Base-by-base conservation (phyloP, 345 rosid species). In the Rhodamnia argentea region DNA sequence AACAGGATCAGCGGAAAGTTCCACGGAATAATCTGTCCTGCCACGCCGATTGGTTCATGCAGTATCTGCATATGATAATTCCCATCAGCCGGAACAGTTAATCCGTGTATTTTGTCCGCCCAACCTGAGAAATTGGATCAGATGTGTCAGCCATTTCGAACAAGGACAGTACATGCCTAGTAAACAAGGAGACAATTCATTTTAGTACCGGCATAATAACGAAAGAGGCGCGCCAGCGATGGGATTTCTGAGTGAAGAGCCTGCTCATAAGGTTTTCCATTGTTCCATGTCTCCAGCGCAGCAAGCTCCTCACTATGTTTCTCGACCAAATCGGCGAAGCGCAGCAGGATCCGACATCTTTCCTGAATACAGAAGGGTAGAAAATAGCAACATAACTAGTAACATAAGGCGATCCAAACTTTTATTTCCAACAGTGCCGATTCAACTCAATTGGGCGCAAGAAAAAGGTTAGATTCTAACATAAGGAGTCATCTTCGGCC, bases 251-350 rank as follows among this genome's bases (percentile, higher is more conserved):
- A 83, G 10, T 42, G 87, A 89, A 50, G 85, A 82, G 99, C 76
- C 85, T 96, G 99, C 87, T 92, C 93, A 88, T 89, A 91, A 83
- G 95, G 93, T 88, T 96, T 96, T 86, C 99, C 99, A 86, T 94
- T 94, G 89, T 96, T 92, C 99, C 99, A 96, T 62, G 98, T 90
- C 93, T 96, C 99, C 5, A 96, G 89, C 52, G 96, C 87, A 2
- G 98, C 98, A 9, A 96, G 89, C 87, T 96, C 98, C 62, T 95
- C 95, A 23, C 88, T 91, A 84, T 96, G 95, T 89, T 93, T 94
- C 89, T 96, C 99, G 11, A 96, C 88, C 90, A 96, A 92, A 90
- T 95, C 98, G 9, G 98, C 98, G n/a, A 93, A 92, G 13, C 90
- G 91, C 89, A 94, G 86, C 88, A 96, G 54, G 81, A 95, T 87